phyloP scores from a whole-genome alignment of 371 early-diverging fungal species.

The Fennellomyces sp. region DNA sequence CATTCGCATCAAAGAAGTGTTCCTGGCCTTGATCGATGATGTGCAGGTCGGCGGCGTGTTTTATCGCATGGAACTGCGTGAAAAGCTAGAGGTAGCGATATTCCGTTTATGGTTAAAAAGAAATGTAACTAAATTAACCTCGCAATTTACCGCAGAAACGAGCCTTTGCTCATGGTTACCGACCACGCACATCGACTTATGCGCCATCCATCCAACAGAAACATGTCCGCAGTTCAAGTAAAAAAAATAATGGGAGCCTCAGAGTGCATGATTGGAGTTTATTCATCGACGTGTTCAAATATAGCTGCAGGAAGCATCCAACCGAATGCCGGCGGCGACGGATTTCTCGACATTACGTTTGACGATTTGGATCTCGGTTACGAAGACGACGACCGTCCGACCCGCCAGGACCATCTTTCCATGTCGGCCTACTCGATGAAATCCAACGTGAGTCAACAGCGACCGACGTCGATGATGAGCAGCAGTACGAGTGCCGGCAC shows the following conservation, averaged over 20 bases:
- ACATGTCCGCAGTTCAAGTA: not conserved
- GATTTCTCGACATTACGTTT: conserved; percentile 15
- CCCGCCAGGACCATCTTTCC: conserved; percentile 9
- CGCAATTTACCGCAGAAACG: conserved; percentile 13
- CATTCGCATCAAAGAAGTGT: conserved; percentile 60
- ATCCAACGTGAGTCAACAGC: conserved; percentile 12
- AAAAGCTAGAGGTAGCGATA: conserved; percentile 34
- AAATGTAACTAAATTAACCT: not conserved
- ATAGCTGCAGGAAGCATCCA: conserved; percentile 5
- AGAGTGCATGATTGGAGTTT: too few relatives aligned
- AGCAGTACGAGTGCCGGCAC: conserved; percentile 26
- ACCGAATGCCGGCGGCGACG: not conserved
- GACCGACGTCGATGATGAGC: conserved; percentile 44
- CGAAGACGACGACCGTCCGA: conserved; percentile 22
- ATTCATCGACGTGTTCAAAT: too few relatives aligned
- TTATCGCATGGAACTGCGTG: conserved; percentile 42
- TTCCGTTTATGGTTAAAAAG: not conserved
- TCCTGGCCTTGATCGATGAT: conserved; percentile 51
- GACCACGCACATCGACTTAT: conserved; percentile 4
- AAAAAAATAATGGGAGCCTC: too few relatives aligned
- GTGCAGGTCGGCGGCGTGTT: conserved; percentile 52
- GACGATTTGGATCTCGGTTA: conserved; percentile 43
- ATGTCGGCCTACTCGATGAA: conserved; percentile 19
- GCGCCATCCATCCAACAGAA: conserved; percentile 1
- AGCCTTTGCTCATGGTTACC: conserved; percentile 10